Percentiles rank a stretch among this genome's conserved stretches.
Conservation (phyloP, 768 basidiomycete genomes). For the Trametes cubensis region DNA sequence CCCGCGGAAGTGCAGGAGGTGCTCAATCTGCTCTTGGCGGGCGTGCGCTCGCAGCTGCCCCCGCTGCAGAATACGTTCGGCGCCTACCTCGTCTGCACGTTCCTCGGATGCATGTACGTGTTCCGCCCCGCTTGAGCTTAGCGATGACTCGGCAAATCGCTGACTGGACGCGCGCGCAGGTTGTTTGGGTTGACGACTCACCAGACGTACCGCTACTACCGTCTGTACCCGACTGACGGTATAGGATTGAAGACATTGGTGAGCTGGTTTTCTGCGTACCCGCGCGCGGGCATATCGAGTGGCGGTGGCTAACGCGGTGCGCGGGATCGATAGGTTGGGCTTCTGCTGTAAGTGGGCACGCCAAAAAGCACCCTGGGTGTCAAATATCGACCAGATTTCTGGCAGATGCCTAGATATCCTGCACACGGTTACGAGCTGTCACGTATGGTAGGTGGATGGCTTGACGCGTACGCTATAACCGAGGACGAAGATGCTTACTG, state of each 20-base stretch:
- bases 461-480: neutral
- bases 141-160: neutral
- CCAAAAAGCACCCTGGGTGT: too few species aligned
- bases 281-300: neutral
- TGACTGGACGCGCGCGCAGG: neutral
- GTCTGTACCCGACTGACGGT: conserved; percentile 1
- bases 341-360: too few species aligned
- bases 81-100: conserved; percentile 12
- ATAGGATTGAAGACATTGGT: neutral
- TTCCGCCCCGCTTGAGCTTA: neutral
- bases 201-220: conserved; percentile 11
- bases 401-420: conserved; percentile 6
- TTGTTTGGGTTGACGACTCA: conserved; percentile 9
- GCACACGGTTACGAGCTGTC: conserved; percentile 7
- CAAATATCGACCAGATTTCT: too few species aligned
- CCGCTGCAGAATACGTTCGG: conserved; percentile 13
- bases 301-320: neutral
- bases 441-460: conserved; percentile 3
- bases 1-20: neutral
- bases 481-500: too few species aligned
- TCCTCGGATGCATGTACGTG: conserved; percentile 15
- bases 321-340: neutral
- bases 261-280: neutral
- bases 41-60: conserved; percentile 3
- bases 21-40: neutral